These are phyloP conservation scores for Iris macrosiphon DNA, from an alignment of 106 monocot species.

Conservation along the genomic window DNA sequence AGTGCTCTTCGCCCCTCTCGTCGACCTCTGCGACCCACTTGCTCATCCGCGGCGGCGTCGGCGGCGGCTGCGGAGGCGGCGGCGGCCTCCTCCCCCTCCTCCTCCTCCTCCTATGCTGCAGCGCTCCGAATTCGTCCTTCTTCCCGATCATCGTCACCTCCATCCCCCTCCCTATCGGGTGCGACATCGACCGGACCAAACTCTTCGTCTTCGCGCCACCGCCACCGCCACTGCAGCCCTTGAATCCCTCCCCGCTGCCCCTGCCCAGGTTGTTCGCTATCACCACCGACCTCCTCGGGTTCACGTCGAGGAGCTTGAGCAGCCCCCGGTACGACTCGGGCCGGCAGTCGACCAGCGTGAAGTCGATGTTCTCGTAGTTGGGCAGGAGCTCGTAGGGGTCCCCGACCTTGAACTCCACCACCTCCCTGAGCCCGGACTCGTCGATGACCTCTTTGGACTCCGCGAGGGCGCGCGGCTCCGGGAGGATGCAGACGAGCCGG, in stretches of 20 bases:
- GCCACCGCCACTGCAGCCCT: conserved; percentile 16
- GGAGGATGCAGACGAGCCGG: conserved; percentile 41
- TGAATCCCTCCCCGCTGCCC: too few relatives aligned
- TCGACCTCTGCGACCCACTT: conserved; percentile 41
- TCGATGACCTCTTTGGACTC: conserved; percentile 26
- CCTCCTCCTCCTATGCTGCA: background rate
- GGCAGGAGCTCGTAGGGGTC: conserved; percentile 32
- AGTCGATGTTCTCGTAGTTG: conserved; percentile 43
- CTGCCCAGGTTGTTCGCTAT: conserved; percentile 32
- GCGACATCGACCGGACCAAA: conserved; percentile 26
- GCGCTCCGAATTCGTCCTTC: conserved; percentile 7
- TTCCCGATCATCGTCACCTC: conserved; percentile 48
- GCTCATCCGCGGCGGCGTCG: conserved; percentile 14
- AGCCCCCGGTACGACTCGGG: conserved; percentile 18
- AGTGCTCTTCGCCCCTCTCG: conserved; percentile 55
- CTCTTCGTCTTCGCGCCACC: background rate
- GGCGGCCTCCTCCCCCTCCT: background rate
- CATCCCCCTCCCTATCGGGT: conserved; percentile 46
- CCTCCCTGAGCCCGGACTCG: conserved; percentile 30
- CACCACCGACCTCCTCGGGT: conserved; percentile 30
- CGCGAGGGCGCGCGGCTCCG: conserved; percentile 14
- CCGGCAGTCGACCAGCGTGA: conserved; percentile 46
- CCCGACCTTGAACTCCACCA: conserved; percentile 46
- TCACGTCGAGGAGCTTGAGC: conserved; percentile 32
- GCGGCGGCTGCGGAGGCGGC: background rate